These are phyloP conservation scores for Fusarium xyrophilum DNA, from an alignment of 2,329 filamentous ascomycete genomes.

Conservation along the genomic window DNA sequence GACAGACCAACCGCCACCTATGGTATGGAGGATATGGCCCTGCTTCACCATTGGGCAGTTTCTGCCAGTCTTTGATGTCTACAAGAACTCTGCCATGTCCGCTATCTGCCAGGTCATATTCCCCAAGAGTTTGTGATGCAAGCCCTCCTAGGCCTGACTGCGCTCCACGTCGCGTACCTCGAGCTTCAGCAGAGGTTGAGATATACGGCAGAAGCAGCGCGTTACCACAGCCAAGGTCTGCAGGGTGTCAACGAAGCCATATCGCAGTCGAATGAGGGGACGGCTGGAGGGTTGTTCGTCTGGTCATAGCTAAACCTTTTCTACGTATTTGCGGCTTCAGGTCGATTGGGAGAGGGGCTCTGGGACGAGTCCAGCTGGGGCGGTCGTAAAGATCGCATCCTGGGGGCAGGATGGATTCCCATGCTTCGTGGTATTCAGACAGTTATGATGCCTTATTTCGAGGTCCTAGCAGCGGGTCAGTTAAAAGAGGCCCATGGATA, in stretches of 20 bases:
- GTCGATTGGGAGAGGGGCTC: background rate
- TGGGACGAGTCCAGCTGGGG: background rate
- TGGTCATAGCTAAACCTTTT: conserved; percentile 9
- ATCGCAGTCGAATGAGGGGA: fast-evolving
- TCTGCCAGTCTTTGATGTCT: background rate
- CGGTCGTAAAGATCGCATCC: background rate
- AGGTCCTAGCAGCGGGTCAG: fast-evolving
- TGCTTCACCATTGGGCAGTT: conserved; percentile 6
- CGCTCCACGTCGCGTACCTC: background rate
- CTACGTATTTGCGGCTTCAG: background rate
- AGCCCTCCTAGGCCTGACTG: background rate
- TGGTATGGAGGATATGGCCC: background rate
- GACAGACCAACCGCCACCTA: background rate
- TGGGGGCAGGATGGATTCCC: conserved; percentile 1
- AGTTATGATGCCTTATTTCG: background rate
- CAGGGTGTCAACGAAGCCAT: background rate
- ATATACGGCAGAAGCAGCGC: background rate
- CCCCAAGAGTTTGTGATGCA: conserved; percentile 1
- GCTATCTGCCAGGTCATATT: background rate
- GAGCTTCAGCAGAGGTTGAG: background rate
- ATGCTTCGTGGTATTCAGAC: background rate
- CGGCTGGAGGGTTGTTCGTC: background rate
- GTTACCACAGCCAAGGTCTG: background rate
- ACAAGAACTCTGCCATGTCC: background rate
- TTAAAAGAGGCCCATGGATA: background rate